These are phyloP conservation scores for Mentha longifolia DNA, from an alignment of 257 asterid species.

Conservation along the genomic window DNA sequence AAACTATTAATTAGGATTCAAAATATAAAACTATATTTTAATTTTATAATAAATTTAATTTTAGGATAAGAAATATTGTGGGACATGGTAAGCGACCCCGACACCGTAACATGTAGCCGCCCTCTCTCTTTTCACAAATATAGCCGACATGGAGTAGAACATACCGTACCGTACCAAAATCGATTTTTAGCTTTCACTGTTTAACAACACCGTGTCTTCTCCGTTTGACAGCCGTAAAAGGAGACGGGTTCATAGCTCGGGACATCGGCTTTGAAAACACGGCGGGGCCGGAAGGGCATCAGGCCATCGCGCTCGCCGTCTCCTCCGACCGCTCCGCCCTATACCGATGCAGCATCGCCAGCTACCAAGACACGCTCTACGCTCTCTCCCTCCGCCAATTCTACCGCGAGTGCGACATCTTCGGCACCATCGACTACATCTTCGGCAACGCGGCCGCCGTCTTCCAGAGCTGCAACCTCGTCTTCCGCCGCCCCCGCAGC, in stretches of 20 bases:
- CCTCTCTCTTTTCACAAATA: too few species aligned
- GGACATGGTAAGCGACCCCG: too few species aligned
- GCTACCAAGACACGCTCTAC: constrained; percentile 65
- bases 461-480: constrained; percentile 43
- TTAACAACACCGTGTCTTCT: not conserved
- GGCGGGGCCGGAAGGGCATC: constrained; percentile 57
- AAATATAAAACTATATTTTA: too few species aligned
- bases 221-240: constrained; percentile 38
- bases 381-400: constrained; percentile 61
- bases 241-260: constrained; percentile 46
- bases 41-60: too few species aligned
- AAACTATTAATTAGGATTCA: too few species aligned
- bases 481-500: constrained; percentile 50
- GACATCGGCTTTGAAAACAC: constrained; percentile 54
- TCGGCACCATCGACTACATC: constrained; percentile 58
- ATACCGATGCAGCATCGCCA: constrained; percentile 44
- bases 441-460: constrained; percentile 52
- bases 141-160: too few species aligned
- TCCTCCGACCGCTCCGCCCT: constrained; percentile 48
- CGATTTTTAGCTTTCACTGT: too few species aligned
- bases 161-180: too few species aligned
- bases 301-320: constrained; percentile 54
- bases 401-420: constrained; percentile 41
- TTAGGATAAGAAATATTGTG: too few species aligned
- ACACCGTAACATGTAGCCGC: too few species aligned